Percentiles rank a stretch among this genome's conserved stretches.
These are phyloP conservation scores for Phaeosphaeriaceae sp. DNA, from an alignment of 2,329 filamentous ascomycete species.

Conservation along the genomic window DNA sequence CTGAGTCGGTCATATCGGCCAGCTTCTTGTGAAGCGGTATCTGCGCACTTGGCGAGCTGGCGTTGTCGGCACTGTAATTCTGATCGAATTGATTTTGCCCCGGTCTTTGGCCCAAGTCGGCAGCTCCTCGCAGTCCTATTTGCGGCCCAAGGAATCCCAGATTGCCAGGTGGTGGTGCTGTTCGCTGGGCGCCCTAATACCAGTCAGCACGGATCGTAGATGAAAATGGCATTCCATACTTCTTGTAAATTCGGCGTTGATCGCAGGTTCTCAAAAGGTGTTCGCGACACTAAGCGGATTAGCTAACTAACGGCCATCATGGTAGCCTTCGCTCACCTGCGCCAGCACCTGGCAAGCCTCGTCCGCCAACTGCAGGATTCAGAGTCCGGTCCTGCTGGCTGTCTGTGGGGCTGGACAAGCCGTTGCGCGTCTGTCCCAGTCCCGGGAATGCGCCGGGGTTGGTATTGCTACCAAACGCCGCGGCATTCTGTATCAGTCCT, in stretches of 20 bases:
- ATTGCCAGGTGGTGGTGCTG: constrained; percentile 36
- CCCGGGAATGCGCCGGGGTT: constrained; percentile 50
- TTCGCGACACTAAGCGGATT: constrained; percentile 28
- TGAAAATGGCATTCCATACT: not conserved
- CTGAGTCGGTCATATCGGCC: constrained; percentile 65
- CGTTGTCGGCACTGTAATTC: constrained; percentile 36
- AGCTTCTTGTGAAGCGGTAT: constrained; percentile 53
- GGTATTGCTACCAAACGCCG: constrained; percentile 49
- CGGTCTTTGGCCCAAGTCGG: constrained; percentile 34
- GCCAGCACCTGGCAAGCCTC: constrained; percentile 28
- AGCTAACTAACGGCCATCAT: not conserved
- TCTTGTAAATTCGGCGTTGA: constrained; percentile 45
- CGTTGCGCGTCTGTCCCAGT: constrained; percentile 53
- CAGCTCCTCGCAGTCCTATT: constrained; percentile 25
- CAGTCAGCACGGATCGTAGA: not conserved
- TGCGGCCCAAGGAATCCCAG: constrained; percentile 41
- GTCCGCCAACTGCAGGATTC: constrained; percentile 38
- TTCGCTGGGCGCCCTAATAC: constrained; percentile 24
- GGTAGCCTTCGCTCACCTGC: not conserved
- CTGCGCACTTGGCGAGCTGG: constrained; percentile 43
- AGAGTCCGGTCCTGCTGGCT: constrained; percentile 44
- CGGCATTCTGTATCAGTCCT: constrained; percentile 59
- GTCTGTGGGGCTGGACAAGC: constrained; percentile 48
- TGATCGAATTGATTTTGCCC: constrained; percentile 43
- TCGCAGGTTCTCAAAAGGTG: constrained; percentile 42